Evolutionary conservation across 768 basidiomycete genomes (phyloP).

Genomic region (Pleurotus salmoneostramineus): DNA sequence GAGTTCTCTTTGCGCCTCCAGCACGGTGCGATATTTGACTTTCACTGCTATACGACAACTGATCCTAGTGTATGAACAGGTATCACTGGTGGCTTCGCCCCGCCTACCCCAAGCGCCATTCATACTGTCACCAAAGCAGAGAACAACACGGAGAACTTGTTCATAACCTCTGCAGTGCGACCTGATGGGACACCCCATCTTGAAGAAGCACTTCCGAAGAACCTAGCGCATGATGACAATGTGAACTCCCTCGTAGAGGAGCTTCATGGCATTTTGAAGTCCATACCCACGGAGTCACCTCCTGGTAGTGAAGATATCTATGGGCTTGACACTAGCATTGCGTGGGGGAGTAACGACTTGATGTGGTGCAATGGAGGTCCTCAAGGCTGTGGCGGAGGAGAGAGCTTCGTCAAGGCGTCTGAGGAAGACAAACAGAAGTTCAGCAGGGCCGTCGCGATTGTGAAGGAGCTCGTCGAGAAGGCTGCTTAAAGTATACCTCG

Average conservation of each 20-base stretch:
- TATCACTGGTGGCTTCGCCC: slow-evolving; percentile 72
- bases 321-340: slow-evolving; percentile 61
- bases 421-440: slow-evolving; percentile 66
- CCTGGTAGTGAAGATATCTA: slow-evolving; percentile 73
- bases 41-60: neutral
- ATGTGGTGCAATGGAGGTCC: slow-evolving; percentile 63
- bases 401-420: slow-evolving; percentile 43
- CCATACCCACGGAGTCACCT: slow-evolving; percentile 50
- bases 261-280: slow-evolving; percentile 56
- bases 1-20: slow-evolving; percentile 60
- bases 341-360: slow-evolving; percentile 52
- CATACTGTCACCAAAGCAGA: slow-evolving; percentile 43
- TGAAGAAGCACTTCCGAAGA: slow-evolving; percentile 36
- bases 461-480: slow-evolving; percentile 44
- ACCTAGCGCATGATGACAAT: slow-evolving; percentile 29
- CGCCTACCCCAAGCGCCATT: slow-evolving; percentile 57
- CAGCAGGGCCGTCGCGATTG: slow-evolving; percentile 64
- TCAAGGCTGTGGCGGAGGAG: slow-evolving; percentile 53
- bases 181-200: slow-evolving; percentile 41
- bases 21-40: slow-evolving; percentile 37
- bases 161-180: slow-evolving; percentile 45
- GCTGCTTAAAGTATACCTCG: slow-evolving; percentile 14
- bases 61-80: slow-evolving; percentile 34
- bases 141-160: slow-evolving; percentile 28
- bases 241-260: slow-evolving; percentile 44